Percentiles rank a stretch among this genome's conserved stretches.
These are phyloP conservation scores for Coemansia sp. DNA, from an alignment of 192 early-diverging fungal species.

Conservation along the genomic window DNA sequence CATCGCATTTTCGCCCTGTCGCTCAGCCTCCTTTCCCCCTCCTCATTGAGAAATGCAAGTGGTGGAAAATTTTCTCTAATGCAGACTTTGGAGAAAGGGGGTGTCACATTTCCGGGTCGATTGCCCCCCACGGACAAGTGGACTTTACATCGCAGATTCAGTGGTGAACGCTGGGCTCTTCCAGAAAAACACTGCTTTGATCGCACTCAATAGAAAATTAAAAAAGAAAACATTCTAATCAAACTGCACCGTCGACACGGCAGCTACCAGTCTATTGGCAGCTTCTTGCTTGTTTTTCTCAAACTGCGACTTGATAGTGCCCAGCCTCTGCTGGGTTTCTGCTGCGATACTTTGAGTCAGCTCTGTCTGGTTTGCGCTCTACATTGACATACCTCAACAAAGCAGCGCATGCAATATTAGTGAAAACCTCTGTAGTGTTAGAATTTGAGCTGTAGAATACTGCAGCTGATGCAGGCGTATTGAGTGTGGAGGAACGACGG, in stretches of 20 bases:
- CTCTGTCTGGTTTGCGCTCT: conserved; percentile 40
- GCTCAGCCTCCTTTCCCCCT: conserved; percentile 2
- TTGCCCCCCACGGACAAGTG: conserved; percentile 2
- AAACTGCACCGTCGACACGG: conserved; percentile 20
- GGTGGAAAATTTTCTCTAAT: conserved; percentile 15
- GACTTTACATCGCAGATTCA: no score
- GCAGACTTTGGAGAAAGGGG: conserved; percentile 4
- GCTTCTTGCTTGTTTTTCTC: conserved; percentile 45
- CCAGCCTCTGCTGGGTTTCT: conserved; percentile 38
- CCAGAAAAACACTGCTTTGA: no score
- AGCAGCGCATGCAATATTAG: no score
- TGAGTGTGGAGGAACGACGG: no score
- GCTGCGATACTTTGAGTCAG: conserved; percentile 32
- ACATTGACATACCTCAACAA: not conserved
- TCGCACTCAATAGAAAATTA: not conserved
- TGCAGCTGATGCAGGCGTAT: no score
- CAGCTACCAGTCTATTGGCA: conserved; percentile 31
- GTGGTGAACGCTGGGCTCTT: no score
- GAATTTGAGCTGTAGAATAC: no score
- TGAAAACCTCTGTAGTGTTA: no score
- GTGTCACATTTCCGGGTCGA: conserved; percentile 7
- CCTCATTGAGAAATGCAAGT: conserved; percentile 2
- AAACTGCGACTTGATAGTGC: conserved; percentile 30
- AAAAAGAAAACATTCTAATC: conserved; percentile 1
- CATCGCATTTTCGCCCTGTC: conserved; percentile 11